Conservation (phyloP, 768 basidiomycete genomes). For the Exidia glandulosa region DNA sequence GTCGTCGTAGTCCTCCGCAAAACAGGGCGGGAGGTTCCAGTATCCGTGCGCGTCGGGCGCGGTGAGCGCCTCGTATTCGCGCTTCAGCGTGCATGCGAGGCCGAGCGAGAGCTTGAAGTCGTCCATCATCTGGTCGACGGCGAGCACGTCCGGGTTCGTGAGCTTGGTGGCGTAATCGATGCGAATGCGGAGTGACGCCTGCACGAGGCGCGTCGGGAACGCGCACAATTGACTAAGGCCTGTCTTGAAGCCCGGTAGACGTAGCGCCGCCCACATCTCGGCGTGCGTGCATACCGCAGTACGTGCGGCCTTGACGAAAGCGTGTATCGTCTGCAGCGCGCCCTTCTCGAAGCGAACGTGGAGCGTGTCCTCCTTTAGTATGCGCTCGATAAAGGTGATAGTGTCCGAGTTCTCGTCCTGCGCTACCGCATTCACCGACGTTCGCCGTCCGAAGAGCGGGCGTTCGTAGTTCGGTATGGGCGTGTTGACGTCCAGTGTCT, state of each 20-base stretch:
- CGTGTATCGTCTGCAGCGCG: conserved; percentile 76
- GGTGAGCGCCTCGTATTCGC: conserved; percentile 88
- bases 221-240: conserved; percentile 86
- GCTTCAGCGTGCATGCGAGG: conserved; percentile 87
- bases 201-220: conserved; percentile 89
- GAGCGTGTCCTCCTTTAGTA: conserved; percentile 94
- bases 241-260: conserved; percentile 81
- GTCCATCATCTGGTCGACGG: conserved; percentile 89
- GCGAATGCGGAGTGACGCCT: conserved; percentile 81
- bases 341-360: conserved; percentile 90
- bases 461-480: conserved; percentile 59
- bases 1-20: conserved; percentile 80
- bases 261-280: conserved; percentile 70
- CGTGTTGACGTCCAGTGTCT: conserved; percentile 78
- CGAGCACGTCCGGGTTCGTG: conserved; percentile 76
- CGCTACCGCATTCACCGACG: conserved; percentile 20
- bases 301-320: conserved; percentile 76
- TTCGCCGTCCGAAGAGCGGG: conserved; percentile 19
- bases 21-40: conserved; percentile 84
- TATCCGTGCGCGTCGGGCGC: conserved; percentile 75
- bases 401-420: conserved; percentile 51
- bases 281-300: conserved; percentile 77
- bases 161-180: conserved; percentile 82
- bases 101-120: conserved; percentile 86
- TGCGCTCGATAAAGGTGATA: conserved; percentile 83